Base-by-base conservation (phyloP, 345 rosid species). In the Syzygium jambos region DNA sequence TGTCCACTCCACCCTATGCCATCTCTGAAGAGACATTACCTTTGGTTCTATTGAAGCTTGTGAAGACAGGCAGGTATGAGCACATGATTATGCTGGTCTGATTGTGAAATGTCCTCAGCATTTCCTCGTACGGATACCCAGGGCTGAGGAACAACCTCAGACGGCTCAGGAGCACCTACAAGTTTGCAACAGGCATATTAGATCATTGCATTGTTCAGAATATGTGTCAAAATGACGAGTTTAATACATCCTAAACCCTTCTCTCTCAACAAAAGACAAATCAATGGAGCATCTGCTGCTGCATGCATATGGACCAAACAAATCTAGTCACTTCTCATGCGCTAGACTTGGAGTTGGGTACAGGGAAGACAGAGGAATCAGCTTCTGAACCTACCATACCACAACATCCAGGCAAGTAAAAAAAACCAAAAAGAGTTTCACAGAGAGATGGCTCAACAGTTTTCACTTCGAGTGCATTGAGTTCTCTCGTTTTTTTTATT, bases 41-140 rank as follows among this genome's bases (percentile, higher is more conserved):
- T 80, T 77, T 88, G 85, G 89, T 85, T 83, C 89, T 88, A 78
- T 85, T 88, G 83, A 85, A 88, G 87, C 83, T 85, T n/a, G 82
- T 88, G 86, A 85, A 85, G 82, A 78, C 13, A 38, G 89, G 89
- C 82, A 88, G 87, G 87, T 55, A 88, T 22, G 89, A 88, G 82
- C 89, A 88, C 89, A 88, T 98, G 52, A 95, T 84, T 59, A 95
- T 93, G 89, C 94, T 90, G n/a, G 98, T 96, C 90, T 95, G 96
- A 90, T 96, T 96, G 88, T 96, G 99, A 90, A 94, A 98, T 38
- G 97, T 93, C 87, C 96, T 93, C 86, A 96, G 88, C 55, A 96
- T 96, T 87, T 96, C 98, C 91, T 98, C 98, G 55, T 95, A 95
- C 9, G 99, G 99, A 91, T 96, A 96, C 11, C 98, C 97, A 29